phyloP scores from a whole-genome alignment of 1,284 basidiomycete species.

The Takashimella tepidaria region DNA sequence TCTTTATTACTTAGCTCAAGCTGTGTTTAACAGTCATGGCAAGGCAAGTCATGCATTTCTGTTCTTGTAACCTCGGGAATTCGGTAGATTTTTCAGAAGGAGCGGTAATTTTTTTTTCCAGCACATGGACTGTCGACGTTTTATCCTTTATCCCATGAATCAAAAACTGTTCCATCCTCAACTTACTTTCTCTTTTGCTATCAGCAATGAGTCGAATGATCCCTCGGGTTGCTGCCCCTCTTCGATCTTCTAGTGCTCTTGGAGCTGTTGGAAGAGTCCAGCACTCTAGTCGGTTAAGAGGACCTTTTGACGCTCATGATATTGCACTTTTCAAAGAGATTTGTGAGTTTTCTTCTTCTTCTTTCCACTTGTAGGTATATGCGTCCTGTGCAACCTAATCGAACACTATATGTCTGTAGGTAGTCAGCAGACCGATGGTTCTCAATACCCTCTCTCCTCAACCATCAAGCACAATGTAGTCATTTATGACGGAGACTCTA shows the following conservation, averaged over 20 bases:
- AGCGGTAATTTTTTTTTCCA: too few relatives aligned
- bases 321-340: constrained; percentile 4
- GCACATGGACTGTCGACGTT: too few relatives aligned
- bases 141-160: too few relatives aligned
- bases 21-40: too few relatives aligned
- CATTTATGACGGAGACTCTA: constrained; percentile 5
- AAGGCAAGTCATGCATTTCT: too few relatives aligned
- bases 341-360: neutral
- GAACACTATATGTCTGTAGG: neutral
- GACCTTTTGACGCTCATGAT: neutral
- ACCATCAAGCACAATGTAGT: constrained; percentile 1
- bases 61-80: too few relatives aligned
- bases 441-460: constrained; percentile 4
- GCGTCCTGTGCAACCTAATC: neutral
- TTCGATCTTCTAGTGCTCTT: neutral
- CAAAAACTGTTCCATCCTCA: too few relatives aligned
- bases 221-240: neutral
- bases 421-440: neutral
- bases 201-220: neutral
- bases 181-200: too few relatives aligned
- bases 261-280: neutral
- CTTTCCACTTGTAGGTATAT: too few relatives aligned
- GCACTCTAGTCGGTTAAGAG: neutral
- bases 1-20: too few relatives aligned
- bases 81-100: too few relatives aligned